Base-by-base conservation (phyloP, 1,284 basidiomycete genomes). In the Boletellus dicymbophilus region DNA sequence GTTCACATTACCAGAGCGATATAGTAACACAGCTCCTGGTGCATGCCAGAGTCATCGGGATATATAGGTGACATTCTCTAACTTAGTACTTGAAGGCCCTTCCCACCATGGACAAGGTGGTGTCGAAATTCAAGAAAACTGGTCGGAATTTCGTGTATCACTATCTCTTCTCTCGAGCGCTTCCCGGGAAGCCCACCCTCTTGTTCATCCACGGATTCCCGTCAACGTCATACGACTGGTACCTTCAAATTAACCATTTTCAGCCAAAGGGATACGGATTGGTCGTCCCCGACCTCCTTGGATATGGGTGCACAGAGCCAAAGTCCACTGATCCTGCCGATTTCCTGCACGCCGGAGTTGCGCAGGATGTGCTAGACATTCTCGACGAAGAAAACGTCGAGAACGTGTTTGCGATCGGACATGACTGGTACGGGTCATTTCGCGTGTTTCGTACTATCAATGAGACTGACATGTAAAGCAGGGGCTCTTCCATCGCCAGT, bases 231-330 rank as follows among this genome's bases (percentile, higher is more conserved):
- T 69, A 71, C 46, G 74, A 72, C 43, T 80, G 79, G 78, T 60
- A 69, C 34, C 60, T 67, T 22, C 74, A 76, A 53, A 70, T 79
- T 45, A 55, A 68, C 11, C 72, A 70, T 55, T 78, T 80, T 62
- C 55, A 68, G 33, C 55, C 63, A 22, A 64, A 61, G 34, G 80
- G 80, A 20, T 80, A 73, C 44, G 72, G 78, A 15, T 47, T 80
- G 25, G 58, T 81, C 49, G 75, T 73, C 9, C 80, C 78, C 1
- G 76, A 80, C 58, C 69, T 76, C 61, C 67, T 80, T 12, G 80
- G 79, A 11, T 75, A 72, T 27, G 78, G 78, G 13, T 71, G 61
- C 16, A 78, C 77, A 8, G 73, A 62, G 38, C 74, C 66, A 51
- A 80, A 78, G 60, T 72, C 79, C 4, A 55, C 50, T 0, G 65